Conservation (phyloP, 2,329 filamentous ascomycete genomes). For the Colletotrichum chlorophyti region DNA sequence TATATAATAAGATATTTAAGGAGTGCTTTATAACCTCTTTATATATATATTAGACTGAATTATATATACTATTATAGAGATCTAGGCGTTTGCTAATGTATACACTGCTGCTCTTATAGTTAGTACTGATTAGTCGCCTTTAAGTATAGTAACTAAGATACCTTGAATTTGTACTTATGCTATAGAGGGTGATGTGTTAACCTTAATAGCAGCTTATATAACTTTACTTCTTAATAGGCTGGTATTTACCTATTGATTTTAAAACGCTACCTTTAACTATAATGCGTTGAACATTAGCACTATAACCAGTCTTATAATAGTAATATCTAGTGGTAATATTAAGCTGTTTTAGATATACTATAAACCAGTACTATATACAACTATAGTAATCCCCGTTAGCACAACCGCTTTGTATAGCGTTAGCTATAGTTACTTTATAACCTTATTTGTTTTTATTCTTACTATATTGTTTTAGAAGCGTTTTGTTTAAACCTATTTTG, state of each 20-base stretch:
- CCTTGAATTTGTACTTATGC: neutral
- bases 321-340: neutral
- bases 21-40: neutral
- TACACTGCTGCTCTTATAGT: neutral
- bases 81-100: conserved; percentile 3
- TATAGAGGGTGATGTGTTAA: neutral
- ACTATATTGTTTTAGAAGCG: no score
- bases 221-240: neutral
- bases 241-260: neutral
- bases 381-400: neutral
- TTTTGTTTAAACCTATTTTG: no score
- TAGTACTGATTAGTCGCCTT: neutral
- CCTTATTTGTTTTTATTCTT: no score
- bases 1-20: neutral
- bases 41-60: neutral
- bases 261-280: neutral
- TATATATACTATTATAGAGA: neutral
- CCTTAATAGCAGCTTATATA: neutral
- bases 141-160: neutral
- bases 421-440: no score
- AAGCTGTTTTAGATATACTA: neutral
- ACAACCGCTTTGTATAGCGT: neutral
- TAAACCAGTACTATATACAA: neutral
- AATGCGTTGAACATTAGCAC: neutral
- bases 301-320: neutral